Base-by-base conservation (phyloP, 257 asterid genomes). In the Przewalskia tangutica region DNA sequence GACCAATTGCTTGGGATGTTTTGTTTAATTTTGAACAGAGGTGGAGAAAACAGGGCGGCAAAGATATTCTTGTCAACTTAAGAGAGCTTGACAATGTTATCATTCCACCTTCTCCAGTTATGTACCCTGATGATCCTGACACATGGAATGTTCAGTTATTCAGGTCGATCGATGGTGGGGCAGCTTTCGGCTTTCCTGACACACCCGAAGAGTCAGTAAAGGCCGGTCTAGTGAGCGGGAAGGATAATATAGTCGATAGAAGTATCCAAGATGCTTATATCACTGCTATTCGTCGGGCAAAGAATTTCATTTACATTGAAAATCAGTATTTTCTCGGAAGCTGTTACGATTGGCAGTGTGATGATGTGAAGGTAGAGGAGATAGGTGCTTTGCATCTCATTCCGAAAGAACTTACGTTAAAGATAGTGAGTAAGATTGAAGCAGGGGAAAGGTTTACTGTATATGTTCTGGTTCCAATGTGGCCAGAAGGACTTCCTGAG, bases 401-500 rank as follows among this genome's bases (percentile, higher is more conserved):
- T 59, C 95, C 95, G 0, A 94, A 89, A 86, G 98, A 94, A 64
- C 97, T 94, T 66, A 89, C 98, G 0, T 85, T 94, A 85, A 94
- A 93, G 88, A 90, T 93, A n/a, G 89, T 88, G 34, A 91, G 92
- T 73, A 93, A 94, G 84, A 91, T 94, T 46, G 94, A 92, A 87
- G 94, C 97, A 0, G 95, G 97, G 9, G 97, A 94, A 83, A 93
- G 93, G 85, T 94, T 94, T 82, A 84, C 91, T 0, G 95, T 90
- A 42, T 94, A 94, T 20, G 64, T 91, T 27, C 89, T 94, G 32
- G 89, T 94, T 50, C 98, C 97, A 14, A 94, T 94, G 98, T 94
- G 98, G 97, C 98, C 98, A 0, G 97, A 94, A 88, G 97, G 98
- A 58, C 80, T 94, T n/a, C 98, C 98, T 1, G 97, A 88, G 86